Conservation (phyloP, 1,139 yeast genomes). For the Petasospora fabianii region DNA sequence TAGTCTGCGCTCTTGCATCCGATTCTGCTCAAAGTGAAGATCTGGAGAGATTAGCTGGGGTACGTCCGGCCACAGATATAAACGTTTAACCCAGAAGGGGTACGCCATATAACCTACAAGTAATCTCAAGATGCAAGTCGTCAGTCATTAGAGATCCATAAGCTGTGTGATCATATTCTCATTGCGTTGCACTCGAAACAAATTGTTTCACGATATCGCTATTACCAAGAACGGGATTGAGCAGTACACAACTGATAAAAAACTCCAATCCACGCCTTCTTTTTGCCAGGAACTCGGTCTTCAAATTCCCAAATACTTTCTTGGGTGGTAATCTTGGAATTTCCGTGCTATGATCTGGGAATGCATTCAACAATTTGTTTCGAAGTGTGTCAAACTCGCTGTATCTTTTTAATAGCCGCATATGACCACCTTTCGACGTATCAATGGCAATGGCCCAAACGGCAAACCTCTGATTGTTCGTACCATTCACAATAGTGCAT, state of each 20-base stretch:
- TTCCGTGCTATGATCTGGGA: slow-evolving; percentile 37
- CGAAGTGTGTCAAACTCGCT: slow-evolving; percentile 58
- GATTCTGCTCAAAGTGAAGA: no score
- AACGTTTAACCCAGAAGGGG: no score
- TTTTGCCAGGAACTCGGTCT: slow-evolving; percentile 54
- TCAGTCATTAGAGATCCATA: no score
- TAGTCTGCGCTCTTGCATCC: no score
- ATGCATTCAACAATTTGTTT: slow-evolving; percentile 35
- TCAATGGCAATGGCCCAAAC: slow-evolving; percentile 37
- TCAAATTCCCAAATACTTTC: slow-evolving; percentile 47
- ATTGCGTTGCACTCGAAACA: slow-evolving; percentile 28
- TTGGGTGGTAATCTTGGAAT: slow-evolving; percentile 71
- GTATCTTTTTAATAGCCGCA: slow-evolving; percentile 56
- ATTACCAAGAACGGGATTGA: slow-evolving; percentile 58
- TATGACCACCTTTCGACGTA: slow-evolving; percentile 37
- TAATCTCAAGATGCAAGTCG: no score
- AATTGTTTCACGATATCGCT: slow-evolving; percentile 48
- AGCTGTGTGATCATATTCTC: no score
- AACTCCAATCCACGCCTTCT: slow-evolving; percentile 70
- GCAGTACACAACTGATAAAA: slow-evolving; percentile 62
- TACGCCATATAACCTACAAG: no score
- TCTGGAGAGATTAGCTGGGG: no score
- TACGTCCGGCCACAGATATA: no score
- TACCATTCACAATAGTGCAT: slow-evolving; percentile 37
- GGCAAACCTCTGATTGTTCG: slow-evolving; percentile 35